A percentile compares a stretch with the other conserved stretches of the same genome.
Conservation (phyloP, 192 early-diverging fungal species). For the Rhizophagus sp. region DNA sequence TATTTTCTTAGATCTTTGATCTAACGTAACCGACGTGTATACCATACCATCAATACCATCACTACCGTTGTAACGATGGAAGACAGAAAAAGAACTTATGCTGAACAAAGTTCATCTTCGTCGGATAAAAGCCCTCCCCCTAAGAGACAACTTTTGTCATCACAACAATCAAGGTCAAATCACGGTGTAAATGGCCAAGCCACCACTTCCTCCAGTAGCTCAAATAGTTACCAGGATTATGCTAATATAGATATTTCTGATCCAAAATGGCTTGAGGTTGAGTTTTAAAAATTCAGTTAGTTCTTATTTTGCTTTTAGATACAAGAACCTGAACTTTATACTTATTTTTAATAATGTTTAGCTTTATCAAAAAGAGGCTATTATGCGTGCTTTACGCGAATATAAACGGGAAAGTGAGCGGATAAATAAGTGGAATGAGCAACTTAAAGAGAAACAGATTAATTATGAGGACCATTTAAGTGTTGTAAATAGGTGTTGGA, state of each 20-base stretch:
- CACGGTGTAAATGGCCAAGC: background rate
- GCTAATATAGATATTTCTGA: conserved; percentile 18
- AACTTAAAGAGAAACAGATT: background rate
- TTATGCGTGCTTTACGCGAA: conserved; percentile 5
- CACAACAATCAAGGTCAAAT: background rate
- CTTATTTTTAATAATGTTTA: background rate
- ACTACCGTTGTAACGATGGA: background rate
- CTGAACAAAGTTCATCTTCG: background rate
- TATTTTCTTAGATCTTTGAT: too few species aligned
- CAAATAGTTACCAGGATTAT: background rate
- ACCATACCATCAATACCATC: background rate
- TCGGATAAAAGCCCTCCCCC: background rate
- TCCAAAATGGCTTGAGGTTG: conserved; percentile 21
- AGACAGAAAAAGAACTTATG: conserved; percentile 12
- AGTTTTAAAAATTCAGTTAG: background rate
- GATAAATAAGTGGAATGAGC: background rate
- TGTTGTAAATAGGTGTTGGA: background rate
- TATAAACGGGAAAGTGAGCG: conserved; percentile 3
- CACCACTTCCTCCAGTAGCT: background rate
- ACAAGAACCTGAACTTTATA: background rate
- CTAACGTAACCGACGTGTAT: background rate
- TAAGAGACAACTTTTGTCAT: conserved; percentile 5
- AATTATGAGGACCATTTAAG: conserved; percentile 1
- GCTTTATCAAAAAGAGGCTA: conserved; percentile 11
- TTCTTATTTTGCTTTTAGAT: background rate